These are phyloP conservation scores for Fusarium foetens DNA, from an alignment of 2,329 filamentous ascomycete genomes.

Conservation along the genomic window DNA sequence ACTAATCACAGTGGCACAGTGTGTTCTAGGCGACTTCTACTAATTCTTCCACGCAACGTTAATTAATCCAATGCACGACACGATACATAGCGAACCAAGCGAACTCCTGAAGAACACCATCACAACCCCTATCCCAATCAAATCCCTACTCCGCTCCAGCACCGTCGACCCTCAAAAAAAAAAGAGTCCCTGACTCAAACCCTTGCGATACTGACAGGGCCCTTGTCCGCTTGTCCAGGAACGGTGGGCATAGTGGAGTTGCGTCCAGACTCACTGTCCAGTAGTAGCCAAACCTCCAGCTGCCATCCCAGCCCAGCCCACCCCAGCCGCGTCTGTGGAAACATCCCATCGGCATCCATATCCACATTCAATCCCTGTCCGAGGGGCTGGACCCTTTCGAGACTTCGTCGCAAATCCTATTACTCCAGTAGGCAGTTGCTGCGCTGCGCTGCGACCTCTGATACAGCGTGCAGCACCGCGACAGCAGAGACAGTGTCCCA, in stretches of 20 bases:
- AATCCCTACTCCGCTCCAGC: conserved; percentile 25
- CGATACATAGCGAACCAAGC: conserved; percentile 33
- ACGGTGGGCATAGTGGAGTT: conserved; percentile 40
- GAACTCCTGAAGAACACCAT: conserved; percentile 37
- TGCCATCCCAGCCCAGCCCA: conserved; percentile 26
- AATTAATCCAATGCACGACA: conserved; percentile 40
- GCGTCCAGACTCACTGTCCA: conserved; percentile 25
- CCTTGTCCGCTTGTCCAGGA: conserved; percentile 36
- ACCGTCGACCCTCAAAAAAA: conserved; percentile 16
- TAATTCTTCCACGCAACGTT: conserved; percentile 27
- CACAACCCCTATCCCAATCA: conserved; percentile 24
- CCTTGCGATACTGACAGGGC: conserved; percentile 27
- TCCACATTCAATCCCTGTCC: conserved; percentile 24
- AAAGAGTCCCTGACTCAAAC: conserved; percentile 43
- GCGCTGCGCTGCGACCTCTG: conserved; percentile 10
- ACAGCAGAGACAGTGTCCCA: not conserved
- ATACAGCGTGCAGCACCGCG: not conserved
- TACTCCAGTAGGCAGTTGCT: conserved; percentile 14
- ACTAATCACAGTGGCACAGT: not conserved
- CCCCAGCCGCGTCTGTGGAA: conserved; percentile 37
- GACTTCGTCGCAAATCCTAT: conserved; percentile 38
- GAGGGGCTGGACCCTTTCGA: conserved; percentile 31
- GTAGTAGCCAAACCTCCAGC: conserved; percentile 16
- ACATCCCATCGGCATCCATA: conserved; percentile 32
- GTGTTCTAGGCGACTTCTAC: not conserved